A percentile compares a stretch with the other conserved stretches of the same genome.
These are phyloP conservation scores for Oemleria cerasiformis DNA, from an alignment of 306 rosid species.

Conservation along the genomic window DNA sequence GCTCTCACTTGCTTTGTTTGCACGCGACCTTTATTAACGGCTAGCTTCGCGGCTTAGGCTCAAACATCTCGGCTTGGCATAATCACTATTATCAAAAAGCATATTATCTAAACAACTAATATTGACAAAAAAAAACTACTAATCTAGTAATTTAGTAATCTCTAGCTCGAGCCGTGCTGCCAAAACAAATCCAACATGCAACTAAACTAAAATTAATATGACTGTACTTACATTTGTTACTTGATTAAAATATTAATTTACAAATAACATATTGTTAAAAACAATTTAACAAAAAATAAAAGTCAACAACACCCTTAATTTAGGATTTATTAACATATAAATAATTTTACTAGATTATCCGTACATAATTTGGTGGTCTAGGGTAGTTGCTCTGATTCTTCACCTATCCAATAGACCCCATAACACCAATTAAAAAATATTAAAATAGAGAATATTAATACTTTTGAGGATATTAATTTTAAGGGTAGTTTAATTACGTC, in stretches of 20 bases:
- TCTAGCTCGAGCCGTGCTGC: neutral
- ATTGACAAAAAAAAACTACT: no score
- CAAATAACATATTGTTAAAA: neutral
- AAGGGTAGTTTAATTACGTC: neutral
- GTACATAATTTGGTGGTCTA: neutral
- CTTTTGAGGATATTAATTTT: neutral
- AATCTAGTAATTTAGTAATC: neutral
- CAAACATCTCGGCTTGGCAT: slow-evolving; percentile 9
- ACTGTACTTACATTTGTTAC: no score
- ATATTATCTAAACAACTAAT: no score
- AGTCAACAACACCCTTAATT: neutral
- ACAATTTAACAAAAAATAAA: neutral
- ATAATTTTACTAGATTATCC: neutral
- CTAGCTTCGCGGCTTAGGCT: slow-evolving; percentile 12
- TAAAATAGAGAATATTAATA: neutral
- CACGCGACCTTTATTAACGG: slow-evolving; percentile 37
- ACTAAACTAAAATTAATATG: neutral
- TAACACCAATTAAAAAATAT: neutral
- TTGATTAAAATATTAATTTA: neutral
- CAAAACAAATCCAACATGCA: neutral
- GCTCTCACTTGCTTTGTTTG: slow-evolving; percentile 35
- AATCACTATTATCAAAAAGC: neutral
- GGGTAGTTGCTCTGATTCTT: neutral
- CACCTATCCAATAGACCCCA: neutral
- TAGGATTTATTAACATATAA: neutral